Conservation (phyloP, 805 yeast genomes). For the Lipomyces chichibuensis region DNA sequence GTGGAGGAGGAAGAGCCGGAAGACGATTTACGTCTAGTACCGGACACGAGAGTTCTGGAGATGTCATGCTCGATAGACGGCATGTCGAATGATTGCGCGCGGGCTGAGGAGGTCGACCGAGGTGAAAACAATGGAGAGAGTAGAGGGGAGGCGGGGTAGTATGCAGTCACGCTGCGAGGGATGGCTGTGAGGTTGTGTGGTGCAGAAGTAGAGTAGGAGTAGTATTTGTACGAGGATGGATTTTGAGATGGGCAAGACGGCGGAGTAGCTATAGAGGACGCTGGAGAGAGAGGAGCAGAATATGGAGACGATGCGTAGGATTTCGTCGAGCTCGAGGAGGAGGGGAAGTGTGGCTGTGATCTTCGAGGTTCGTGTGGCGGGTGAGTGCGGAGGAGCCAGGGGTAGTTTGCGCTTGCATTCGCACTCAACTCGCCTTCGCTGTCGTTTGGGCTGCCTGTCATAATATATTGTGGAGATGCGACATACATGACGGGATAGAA, state of each 20-base stretch:
- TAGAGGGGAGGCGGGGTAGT: neutral
- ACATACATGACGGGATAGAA: neutral
- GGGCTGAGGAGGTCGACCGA: neutral
- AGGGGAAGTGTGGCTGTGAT: neutral
- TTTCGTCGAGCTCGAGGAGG: neutral
- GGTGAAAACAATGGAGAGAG: neutral
- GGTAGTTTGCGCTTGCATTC: neutral
- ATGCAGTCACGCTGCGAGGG: neutral
- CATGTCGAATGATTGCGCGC: neutral
- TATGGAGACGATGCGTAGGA: neutral
- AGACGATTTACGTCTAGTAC: neutral
- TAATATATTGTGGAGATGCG: neutral
- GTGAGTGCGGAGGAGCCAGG: neutral
- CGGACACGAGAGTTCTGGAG: neutral
- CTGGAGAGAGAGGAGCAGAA: neutral
- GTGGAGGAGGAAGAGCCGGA: neutral
- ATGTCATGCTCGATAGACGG: neutral
- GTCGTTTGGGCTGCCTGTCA: neutral
- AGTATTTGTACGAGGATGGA: neutral
- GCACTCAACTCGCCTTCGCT: neutral
- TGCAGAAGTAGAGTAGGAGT: neutral
- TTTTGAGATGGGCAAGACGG: neutral
- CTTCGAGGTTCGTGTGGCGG: neutral
- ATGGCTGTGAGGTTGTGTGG: neutral
- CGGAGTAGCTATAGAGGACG: neutral